Base-by-base conservation (phyloP, 192 early-diverging fungal genomes). In the Backusella morwellensis region DNA sequence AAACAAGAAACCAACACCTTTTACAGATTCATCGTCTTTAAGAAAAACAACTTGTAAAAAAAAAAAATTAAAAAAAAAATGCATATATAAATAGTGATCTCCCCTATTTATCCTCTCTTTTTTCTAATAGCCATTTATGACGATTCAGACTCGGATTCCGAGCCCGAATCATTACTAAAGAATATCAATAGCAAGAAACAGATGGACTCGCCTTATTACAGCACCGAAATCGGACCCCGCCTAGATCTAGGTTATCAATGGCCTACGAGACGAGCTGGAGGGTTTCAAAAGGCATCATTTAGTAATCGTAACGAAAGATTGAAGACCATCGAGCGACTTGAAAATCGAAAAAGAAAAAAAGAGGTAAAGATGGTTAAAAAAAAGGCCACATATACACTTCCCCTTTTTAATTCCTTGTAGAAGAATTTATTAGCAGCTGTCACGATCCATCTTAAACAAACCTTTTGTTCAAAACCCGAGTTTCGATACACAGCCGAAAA, bases 401-500 rank as follows among this genome's bases (percentile, higher is more conserved):
- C 26, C 19, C 47, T 12, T 3, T 52, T n/a, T 52, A 52, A 52
- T 44, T 17, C n/a, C 15, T 19, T 6, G 1, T 19, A 50, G 47
- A 70, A 71, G 23, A 41, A 44, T 34, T 12, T 36, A 17, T 15
- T 72, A 34, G 15, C 42, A 0, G 35, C 70, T 17, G 12, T 72
- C 6, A 72, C 70, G 4, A 44, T 72, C 41, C 41, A 72, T 72
- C 29, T 72, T 32, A 72, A 72, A 72, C 15, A 26, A 2, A 72
- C 70, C 0, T 72, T 50, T 50, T 32, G 21, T 8, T 63, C 56
- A 12, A 34, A 72, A 50, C 41, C 23, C 14, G 26, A 72, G 91
- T 32, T 98, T 80, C 78, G 81, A 42, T 99, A 98, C 78, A 88
- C 93, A 77, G 85, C 90, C 17, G 78, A 88, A 6, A 86, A 90